A percentile compares a stretch with the other conserved stretches of the same genome.
phyloP scores from a whole-genome alignment of 2,329 filamentous ascomycete genomes.

The Talaromyces atroroseus region DNA sequence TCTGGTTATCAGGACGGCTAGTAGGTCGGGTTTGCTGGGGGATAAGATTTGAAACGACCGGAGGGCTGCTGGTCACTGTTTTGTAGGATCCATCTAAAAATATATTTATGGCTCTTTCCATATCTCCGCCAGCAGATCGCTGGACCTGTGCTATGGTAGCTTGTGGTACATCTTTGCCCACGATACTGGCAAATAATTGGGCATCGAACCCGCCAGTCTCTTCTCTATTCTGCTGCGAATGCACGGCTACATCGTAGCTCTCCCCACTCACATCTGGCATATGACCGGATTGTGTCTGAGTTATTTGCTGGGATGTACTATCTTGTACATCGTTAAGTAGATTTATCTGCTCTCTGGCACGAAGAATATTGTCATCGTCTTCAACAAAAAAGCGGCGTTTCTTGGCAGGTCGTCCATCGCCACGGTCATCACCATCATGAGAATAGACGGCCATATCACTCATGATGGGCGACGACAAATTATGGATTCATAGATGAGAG shows the following conservation, averaged over 20 bases:
- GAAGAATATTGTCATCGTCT: constrained; percentile 27
- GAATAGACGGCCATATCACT: constrained; percentile 30
- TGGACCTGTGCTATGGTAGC: constrained; percentile 46
- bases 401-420: constrained; percentile 52
- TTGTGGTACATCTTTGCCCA: constrained; percentile 48
- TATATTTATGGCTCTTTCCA: constrained; percentile 59
- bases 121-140: constrained; percentile 46
- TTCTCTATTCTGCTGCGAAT: background rate
- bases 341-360: constrained; percentile 6
- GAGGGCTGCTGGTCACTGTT: constrained; percentile 17
- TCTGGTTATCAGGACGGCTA: background rate
- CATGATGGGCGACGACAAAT: constrained; percentile 22
- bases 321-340: constrained; percentile 8
- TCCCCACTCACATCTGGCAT: background rate
- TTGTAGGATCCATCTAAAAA: constrained; percentile 62
- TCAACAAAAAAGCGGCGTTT: constrained; percentile 60
- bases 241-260: background rate
- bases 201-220: constrained; percentile 46
- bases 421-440: background rate
- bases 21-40: background rate
- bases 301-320: background rate
- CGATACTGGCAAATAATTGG: constrained; percentile 51
- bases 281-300: background rate
- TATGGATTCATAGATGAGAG: background rate
- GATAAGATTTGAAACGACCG: background rate